Conservation (phyloP, 805 yeast species). For the Metschnikowia continentalis region DNA sequence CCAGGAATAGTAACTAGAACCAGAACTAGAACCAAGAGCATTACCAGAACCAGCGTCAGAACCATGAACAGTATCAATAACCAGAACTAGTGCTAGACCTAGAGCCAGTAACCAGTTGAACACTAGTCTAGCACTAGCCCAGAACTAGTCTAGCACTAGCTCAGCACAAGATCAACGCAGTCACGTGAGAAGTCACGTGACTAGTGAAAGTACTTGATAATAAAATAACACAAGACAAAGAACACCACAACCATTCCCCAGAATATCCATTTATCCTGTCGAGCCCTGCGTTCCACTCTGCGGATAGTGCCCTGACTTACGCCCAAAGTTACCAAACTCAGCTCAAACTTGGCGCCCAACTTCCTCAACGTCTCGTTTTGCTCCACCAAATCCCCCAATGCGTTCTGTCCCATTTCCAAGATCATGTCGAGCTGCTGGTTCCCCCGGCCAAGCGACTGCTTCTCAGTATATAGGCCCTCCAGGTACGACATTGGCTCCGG, state of each 20-base stretch:
- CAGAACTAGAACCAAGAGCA: too few relatives aligned
- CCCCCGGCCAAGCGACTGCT: conserved; percentile 58
- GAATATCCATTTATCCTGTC: conserved; percentile 82
- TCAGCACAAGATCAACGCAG: too few relatives aligned
- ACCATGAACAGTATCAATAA: too few relatives aligned
- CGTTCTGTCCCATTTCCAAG: conserved; percentile 80
- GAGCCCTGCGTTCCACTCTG: conserved; percentile 73
- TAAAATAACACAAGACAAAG: conserved; percentile 62
- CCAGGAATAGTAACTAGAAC: too few relatives aligned
- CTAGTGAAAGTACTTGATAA: conserved; percentile 60
- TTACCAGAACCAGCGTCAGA: too few relatives aligned
- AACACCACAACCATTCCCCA: conserved; percentile 66
- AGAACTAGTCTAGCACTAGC: too few relatives aligned
- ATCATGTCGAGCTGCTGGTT: conserved; percentile 84
- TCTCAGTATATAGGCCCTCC: conserved; percentile 70
- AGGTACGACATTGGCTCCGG: conserved; percentile 37
- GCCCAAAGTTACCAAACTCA: conserved; percentile 75
- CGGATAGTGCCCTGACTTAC: conserved; percentile 81
- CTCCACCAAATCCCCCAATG: conserved; percentile 79
- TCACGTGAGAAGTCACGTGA: too few relatives aligned
- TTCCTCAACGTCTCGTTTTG: conserved; percentile 70
- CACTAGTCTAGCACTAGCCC: too few relatives aligned
- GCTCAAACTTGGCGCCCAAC: conserved; percentile 60
- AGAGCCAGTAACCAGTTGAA: too few relatives aligned
- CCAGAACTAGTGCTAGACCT: too few relatives aligned